Conservation (phyloP, 495 filamentous ascomycete species). For the Aspergillus funiculosus region DNA sequence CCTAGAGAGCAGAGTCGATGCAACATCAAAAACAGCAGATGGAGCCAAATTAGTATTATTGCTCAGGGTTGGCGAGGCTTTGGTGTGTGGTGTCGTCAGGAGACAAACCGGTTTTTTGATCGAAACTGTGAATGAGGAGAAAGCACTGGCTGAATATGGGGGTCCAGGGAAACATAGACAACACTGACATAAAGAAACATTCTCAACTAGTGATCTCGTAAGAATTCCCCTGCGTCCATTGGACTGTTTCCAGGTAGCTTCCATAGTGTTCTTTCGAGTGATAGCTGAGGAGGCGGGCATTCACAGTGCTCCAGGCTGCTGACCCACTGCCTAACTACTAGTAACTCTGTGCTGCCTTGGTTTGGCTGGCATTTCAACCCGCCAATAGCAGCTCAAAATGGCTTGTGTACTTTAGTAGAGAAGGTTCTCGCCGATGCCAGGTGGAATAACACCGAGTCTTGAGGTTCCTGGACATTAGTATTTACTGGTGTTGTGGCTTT, state of each 20-base stretch:
- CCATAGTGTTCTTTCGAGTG: too few relatives aligned
- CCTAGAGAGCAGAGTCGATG: slow-evolving; percentile 3
- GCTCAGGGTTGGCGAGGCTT: not conserved
- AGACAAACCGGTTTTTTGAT: not conserved
- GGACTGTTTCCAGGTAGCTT: too few relatives aligned
- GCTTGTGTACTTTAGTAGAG: not conserved
- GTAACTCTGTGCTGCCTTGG: too few relatives aligned
- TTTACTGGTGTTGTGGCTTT: not conserved
- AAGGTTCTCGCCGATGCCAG: not conserved
- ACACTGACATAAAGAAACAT: too few relatives aligned
- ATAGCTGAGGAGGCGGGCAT: too few relatives aligned
- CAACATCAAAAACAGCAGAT: not conserved
- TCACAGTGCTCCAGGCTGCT: not conserved
- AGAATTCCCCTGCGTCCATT: too few relatives aligned
- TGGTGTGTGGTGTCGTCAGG: not conserved
- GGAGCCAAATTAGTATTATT: not conserved
- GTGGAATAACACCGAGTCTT: not conserved
- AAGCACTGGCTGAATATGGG: not conserved
- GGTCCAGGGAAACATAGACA: too few relatives aligned
- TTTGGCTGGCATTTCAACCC: slow-evolving; percentile 19
- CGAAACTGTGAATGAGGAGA: slow-evolving; percentile 5
- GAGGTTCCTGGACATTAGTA: not conserved
- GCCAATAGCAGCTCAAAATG: slow-evolving; percentile 16
- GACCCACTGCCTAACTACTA: slow-evolving; percentile 2
- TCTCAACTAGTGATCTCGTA: too few relatives aligned